phyloP scores from a whole-genome alignment of 164 flowering plant species.

The Dillenia turbinata region DNA sequence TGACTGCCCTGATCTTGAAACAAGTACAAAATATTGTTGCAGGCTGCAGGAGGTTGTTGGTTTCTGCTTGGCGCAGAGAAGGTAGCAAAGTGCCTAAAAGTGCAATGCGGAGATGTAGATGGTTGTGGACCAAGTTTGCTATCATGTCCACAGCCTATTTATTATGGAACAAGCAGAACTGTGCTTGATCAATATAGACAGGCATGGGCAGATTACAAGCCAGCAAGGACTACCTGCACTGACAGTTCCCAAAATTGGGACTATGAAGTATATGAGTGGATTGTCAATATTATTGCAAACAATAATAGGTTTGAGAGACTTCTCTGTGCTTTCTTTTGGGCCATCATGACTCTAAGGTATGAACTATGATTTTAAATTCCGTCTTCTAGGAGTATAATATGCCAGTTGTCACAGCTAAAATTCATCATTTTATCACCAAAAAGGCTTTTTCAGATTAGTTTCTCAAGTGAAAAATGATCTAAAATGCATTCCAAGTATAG shows the following conservation, averaged over 20 bases:
- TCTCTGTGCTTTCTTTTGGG: slow-evolving; percentile 92
- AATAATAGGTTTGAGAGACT: slow-evolving; percentile 75
- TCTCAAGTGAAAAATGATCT: too few relatives aligned
- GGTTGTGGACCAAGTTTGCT: slow-evolving; percentile 44
- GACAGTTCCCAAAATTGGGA: slow-evolving; percentile 40
- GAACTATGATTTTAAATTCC: neutral
- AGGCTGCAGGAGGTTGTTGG: slow-evolving; percentile 99
- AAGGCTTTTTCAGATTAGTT: too few relatives aligned
- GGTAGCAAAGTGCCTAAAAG: slow-evolving; percentile 62
- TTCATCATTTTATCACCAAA: too few relatives aligned
- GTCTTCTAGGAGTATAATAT: too few relatives aligned
- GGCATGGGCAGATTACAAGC: slow-evolving; percentile 56
- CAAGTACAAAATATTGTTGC: neutral
- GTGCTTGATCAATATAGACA: slow-evolving; percentile 38
- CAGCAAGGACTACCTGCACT: slow-evolving; percentile 54
- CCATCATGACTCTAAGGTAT: slow-evolving; percentile 95
- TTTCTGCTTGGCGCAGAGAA: slow-evolving; percentile 88
- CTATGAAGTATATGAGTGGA: slow-evolving; percentile 92
- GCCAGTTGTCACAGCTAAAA: too few relatives aligned
- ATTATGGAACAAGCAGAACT: slow-evolving; percentile 50
- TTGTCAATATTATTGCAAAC: slow-evolving; percentile 71
- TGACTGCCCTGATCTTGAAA: too few relatives aligned
- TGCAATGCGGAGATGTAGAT: slow-evolving; percentile 40
- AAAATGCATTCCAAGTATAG: too few relatives aligned
- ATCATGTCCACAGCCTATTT: slow-evolving; percentile 64